Base-by-base conservation (phyloP, 106 monocot species). In the Dendrobium nobile region DNA sequence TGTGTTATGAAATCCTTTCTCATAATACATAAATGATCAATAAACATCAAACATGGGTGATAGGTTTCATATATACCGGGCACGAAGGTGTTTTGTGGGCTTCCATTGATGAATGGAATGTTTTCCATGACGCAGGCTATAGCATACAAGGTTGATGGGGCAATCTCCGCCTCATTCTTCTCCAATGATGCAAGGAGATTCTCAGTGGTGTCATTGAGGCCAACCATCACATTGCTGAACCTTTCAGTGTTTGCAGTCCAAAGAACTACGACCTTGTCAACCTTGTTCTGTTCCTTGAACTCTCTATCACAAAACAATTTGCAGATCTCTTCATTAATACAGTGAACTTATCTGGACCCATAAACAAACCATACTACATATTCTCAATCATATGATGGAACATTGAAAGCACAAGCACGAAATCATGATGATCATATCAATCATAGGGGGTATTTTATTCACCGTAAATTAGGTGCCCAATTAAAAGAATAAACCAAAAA, bases 211-310 rank as follows among this genome's bases (percentile, higher is more conserved):
- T 98, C 97, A 58, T 98, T 98, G 5, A 98, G 86, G 13, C 97
- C 97, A 31, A 88, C 92, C 13, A 85, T 65, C 41, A 92, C 92
- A 87, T 91, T 85, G 88, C 94, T 98, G 77, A 94, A 98, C 79
- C 97, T 86, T 83, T 98, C 97, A 7, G 97, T 98, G 84, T 95
- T 98, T 51, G 94, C 97, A 5, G 97, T 98, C 97, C 97, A 98
- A 20, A 98, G 84, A 17, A 98, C 97, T 33, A 98, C 97, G 24
- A 98, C 89, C 80, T 91, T 92, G 54, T 98, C 94, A 17, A 98
- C 97, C 82, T 92, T 98, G 70, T 44, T 90, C 86, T 85, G 89
- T 84, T 94, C 97, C 87, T 98, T 95, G 81, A 98, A 98, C n/a
- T 94, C 92, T 84, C 97, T 97, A 72, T 44, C 48, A 70, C 15